Conservation (phyloP, 1,284 basidiomycete genomes). For the Retiboletus fuscus region DNA sequence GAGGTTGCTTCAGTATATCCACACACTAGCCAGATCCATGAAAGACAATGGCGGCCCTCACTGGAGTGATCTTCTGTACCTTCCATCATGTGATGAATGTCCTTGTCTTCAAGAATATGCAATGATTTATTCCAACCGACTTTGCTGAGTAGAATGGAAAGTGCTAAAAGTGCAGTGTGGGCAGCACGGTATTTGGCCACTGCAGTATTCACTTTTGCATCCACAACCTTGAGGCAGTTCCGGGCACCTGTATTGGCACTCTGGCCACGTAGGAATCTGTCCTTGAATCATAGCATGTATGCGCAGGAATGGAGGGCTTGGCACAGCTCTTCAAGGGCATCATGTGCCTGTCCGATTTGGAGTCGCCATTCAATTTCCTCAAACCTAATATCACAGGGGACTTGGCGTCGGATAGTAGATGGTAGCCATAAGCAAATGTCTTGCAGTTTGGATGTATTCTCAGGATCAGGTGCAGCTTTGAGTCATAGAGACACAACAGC, state of each 20-base stretch:
- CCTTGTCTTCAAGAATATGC: background rate
- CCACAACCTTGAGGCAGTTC: background rate
- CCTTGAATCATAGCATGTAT: slow-evolving; percentile 18
- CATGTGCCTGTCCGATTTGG: slow-evolving; percentile 4
- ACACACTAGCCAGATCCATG: background rate
- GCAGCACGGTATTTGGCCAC: background rate
- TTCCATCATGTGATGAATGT: background rate
- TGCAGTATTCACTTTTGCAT: slow-evolving; percentile 4
- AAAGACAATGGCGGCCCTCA: background rate
- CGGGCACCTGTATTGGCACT: background rate
- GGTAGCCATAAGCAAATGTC: slow-evolving; percentile 5
- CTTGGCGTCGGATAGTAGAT: background rate
- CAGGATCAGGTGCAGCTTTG: too few relatives aligned
- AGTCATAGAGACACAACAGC: background rate
- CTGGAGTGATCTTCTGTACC: background rate
- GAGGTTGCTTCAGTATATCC: background rate
- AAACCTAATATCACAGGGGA: background rate
- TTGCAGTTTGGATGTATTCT: background rate
- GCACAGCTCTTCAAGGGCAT: slow-evolving; percentile 16
- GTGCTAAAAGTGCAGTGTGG: background rate
- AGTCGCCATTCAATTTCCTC: slow-evolving; percentile 23
- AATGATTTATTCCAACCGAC: background rate
- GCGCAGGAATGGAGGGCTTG: slow-evolving; percentile 7
- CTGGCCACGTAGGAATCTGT: slow-evolving; percentile 17
- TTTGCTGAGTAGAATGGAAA: background rate